Base-by-base conservation (phyloP, 495 filamentous ascomycete species). In the Cercophora scortea region DNA sequence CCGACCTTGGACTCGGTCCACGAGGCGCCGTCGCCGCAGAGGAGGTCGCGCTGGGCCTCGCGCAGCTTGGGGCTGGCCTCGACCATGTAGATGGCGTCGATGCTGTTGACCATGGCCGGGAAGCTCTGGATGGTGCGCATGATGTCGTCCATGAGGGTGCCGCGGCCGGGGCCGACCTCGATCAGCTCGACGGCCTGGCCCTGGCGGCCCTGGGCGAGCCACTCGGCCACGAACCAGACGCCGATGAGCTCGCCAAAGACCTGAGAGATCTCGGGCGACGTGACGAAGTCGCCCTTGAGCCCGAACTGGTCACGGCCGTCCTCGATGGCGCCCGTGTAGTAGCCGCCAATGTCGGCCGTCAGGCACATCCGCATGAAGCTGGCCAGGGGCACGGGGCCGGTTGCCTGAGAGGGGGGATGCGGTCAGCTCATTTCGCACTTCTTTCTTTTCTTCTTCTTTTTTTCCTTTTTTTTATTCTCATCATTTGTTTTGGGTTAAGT, bases 331-430 rank as follows among this genome's bases (percentile, higher is more conserved):
- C 85, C 79, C 6, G 89, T 96, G 71, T 98, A 98, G 74, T 98
- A 98, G 42, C 93, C 93, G 50, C 88, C 89, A n/a, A 86, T 73
- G 47, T 89, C 85, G 11, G 86, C 86, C 12, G 91, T 96, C 57
- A 98, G 83, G 66, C 92, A 96, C 83, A 96, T 93, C 62, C 93
- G 90, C 93, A 98, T 98, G 69, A 90, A 98, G 38, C 87, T 80
- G 19, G 93, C 91, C 49, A 98, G 81, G 5, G 93, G 86, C 40
- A 96, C 84, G 6, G 93, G 93, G 3, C 93, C 93, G 13, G 92
- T 96, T 48, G 79, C 76, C 80, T 88, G 36, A 15, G 12, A 19
- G 33, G 25, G 25, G 25, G 2, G 2, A 25, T 25, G 25, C 25
- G 25, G 25, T 25, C 25, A 25, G 25, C 25, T 25, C 25, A 2